These are phyloP conservation scores for Bondarzewia mesenterica DNA, from an alignment of 1,284 basidiomycete species.

Conservation along the genomic window DNA sequence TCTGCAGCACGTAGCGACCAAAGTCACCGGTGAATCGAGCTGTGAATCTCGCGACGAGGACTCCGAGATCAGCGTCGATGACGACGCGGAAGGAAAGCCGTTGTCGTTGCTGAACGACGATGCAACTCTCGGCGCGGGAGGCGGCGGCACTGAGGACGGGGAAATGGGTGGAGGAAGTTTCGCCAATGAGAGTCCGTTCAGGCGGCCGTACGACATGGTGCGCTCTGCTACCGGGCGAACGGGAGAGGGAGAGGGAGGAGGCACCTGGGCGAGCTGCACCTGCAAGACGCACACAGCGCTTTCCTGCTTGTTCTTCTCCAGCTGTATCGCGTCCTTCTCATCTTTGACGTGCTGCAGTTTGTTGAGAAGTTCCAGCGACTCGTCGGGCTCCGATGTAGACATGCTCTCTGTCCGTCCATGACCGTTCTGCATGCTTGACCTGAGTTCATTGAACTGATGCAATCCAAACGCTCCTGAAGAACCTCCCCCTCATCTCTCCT, in stretches of 20 bases:
- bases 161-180: constrained; percentile 86
- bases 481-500: constrained; percentile 61
- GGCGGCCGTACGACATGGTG: constrained; percentile 43
- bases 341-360: constrained; percentile 75
- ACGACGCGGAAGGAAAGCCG: constrained; percentile 32
- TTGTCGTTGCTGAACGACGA: constrained; percentile 28
- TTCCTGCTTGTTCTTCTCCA: constrained; percentile 67
- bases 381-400: constrained; percentile 45
- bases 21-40: constrained; percentile 52
- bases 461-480: constrained; percentile 70
- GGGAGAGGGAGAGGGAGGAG: constrained; percentile 32
- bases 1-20: too few species aligned
- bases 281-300: constrained; percentile 65
- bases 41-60: constrained; percentile 55
- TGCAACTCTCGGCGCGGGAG: constrained; percentile 60
- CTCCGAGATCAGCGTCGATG: constrained; percentile 39
- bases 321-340: constrained; percentile 69
- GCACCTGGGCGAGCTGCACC: constrained; percentile 56
- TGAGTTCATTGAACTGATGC: constrained; percentile 62
- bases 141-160: constrained; percentile 82
- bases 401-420: constrained; percentile 21
- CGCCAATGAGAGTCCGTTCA: constrained; percentile 49
- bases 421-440: constrained; percentile 45
- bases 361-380: constrained; percentile 68
- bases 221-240: constrained; percentile 44